phyloP scores from a whole-genome alignment of 176 grass and related monocot genomes.

The Juncus effusus region DNA sequence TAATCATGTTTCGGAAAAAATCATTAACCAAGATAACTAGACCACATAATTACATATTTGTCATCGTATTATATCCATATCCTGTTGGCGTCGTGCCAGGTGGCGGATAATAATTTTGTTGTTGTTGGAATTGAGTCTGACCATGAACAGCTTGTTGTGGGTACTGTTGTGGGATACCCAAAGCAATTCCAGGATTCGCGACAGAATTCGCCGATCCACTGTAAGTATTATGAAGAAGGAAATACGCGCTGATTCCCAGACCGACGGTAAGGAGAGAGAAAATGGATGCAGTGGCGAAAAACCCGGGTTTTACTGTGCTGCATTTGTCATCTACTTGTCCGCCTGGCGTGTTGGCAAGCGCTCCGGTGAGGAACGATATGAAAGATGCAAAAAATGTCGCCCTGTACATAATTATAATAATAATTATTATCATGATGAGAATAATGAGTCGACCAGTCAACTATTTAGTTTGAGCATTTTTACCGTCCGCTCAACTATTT shows the following conservation, averaged over 20 bases:
- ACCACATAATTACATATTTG: background rate
- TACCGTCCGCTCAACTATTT: no score
- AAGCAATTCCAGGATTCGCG: background rate
- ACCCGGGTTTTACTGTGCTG: background rate
- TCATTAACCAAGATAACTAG: no score
- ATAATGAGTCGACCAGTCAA: no score
- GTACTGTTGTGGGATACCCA: background rate
- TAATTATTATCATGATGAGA: no score
- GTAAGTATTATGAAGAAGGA: background rate
- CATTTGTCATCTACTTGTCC: background rate
- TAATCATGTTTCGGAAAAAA: no score
- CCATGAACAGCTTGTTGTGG: background rate
- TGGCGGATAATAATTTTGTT: conserved; percentile 6
- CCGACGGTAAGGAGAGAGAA: background rate
- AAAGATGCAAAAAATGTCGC: conserved; percentile 6
- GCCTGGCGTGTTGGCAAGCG: background rate
- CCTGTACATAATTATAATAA: background rate
- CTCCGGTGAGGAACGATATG: background rate
- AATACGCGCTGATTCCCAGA: background rate
- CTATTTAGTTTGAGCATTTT: background rate
- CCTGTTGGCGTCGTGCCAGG: background rate
- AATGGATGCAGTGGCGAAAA: background rate
- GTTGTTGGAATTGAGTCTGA: background rate
- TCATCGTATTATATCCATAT: conserved; percentile 6
- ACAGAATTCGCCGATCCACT: background rate